Evolutionary conservation across 2,329 filamentous ascomycete genomes (phyloP), one percentile per base, ranked within the genome.

Genomic region (Phyllosticta ampelicida): DNA sequence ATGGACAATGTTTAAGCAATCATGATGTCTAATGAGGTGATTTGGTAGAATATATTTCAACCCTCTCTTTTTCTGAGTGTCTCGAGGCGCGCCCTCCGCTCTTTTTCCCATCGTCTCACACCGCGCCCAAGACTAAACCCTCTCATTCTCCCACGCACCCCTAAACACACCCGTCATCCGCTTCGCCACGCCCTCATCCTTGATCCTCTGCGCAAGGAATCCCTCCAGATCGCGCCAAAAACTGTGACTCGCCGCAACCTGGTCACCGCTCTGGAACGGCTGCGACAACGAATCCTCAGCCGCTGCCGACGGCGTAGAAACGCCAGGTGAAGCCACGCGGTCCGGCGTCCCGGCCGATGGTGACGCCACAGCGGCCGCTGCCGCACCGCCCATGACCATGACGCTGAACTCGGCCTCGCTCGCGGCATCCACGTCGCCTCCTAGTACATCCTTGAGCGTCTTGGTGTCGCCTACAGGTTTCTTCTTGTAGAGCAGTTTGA

Each of bases 211-310:
- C 67, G 84, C 75, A 70, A 99, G 70, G 72, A 92, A 97, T 0
- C 82, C 87, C 68, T 84, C 84, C 62, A 99, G 72, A 75, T 97
- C 94, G 9, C 74, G 74, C 94, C 94, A 99, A 69, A 99, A 99
- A 58, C 80, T 84, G 6, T 86, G 82, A 11, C 83, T 86, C 67
- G 82, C 75, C 62, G 95, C 68, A 19, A 86, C 79, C 26, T 81
- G 80, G 56, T 73, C 74, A 30, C 80, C 81, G 63, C 80, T 83
- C 77, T 71, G 2, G 75, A 80, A 77, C 56, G 79, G 79, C 49
- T 74, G 76, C 51, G 73, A 73, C 9, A 73, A 67, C 61, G 71
- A 74, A 56, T 73, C 70, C 52, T 75, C 75, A 0, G 75, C 76
- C 44, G 76, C 75, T 11, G 76, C 74, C 20, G 66, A 11, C 30